Evolutionary conservation across 164 flowering plant genomes (phyloP).

Genomic region (Piper longum): DNA sequence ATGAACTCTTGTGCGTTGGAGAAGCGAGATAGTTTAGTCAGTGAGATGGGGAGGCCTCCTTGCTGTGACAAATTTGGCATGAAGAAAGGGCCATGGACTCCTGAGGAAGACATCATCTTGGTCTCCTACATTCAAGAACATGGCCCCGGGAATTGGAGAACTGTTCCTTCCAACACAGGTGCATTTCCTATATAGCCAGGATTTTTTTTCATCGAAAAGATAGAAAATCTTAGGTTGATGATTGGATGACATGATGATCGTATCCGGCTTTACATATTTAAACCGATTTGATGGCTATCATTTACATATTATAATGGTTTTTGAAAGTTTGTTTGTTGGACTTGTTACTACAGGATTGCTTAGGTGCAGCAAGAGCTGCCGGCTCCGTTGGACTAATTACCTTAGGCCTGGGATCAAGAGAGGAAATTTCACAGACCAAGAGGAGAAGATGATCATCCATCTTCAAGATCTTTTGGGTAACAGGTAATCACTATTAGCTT

Average conservation of each 20-base stretch:
- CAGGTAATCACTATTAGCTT: slow-evolving; percentile 23
- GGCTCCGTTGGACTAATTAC: slow-evolving; percentile 92
- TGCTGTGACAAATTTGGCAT: slow-evolving; percentile 83
- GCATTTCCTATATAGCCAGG: background rate
- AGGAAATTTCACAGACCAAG: slow-evolving; percentile 77
- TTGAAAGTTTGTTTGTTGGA: too few relatives aligned
- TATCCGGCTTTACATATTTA: too few relatives aligned
- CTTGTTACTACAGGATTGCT: slow-evolving; percentile 40
- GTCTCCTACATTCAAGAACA: slow-evolving; percentile 86
- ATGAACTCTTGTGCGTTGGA: too few relatives aligned
- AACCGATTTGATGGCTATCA: too few relatives aligned
- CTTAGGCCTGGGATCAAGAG: slow-evolving; percentile 86
- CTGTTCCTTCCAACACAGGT: slow-evolving; percentile 86
- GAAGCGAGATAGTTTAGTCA: slow-evolving; percentile 1
- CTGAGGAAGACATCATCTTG: slow-evolving; percentile 85
- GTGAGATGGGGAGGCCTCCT: slow-evolving; percentile 81
- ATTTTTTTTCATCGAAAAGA: too few relatives aligned
- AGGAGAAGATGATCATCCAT: slow-evolving; percentile 92
- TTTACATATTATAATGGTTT: too few relatives aligned
- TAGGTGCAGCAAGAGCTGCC: slow-evolving; percentile 85
- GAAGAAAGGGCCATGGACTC: slow-evolving; percentile 99
- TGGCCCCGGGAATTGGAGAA: slow-evolving; percentile 93
- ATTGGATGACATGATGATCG: too few relatives aligned
- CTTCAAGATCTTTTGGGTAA: slow-evolving; percentile 94
- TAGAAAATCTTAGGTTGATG: too few relatives aligned